A percentile compares a stretch with the other conserved stretches of the same genome.
These are phyloP conservation scores for Mesembryanthemum crystallinum DNA, from an alignment of 148 eudicot species.

Conservation along the genomic window DNA sequence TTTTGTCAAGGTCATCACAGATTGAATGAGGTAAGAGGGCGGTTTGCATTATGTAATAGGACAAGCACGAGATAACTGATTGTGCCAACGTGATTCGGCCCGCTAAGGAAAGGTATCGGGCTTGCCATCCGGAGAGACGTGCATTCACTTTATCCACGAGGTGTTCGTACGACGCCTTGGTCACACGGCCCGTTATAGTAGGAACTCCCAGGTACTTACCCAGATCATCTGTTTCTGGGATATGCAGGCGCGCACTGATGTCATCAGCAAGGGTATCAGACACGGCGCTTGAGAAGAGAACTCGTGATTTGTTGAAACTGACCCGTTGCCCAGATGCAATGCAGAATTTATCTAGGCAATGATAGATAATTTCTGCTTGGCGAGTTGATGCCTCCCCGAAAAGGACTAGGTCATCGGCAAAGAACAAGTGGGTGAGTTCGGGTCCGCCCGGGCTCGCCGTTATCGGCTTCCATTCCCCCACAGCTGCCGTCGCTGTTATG, in stretches of 20 bases:
- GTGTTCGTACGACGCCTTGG: too few relatives aligned
- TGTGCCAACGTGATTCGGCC: not conserved
- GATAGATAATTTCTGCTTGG: not conserved
- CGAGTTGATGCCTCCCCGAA: not conserved
- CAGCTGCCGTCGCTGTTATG: not conserved
- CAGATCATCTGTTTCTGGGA: not conserved
- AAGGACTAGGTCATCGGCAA: not conserved
- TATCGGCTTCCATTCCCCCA: not conserved
- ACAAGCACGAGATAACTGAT: not conserved
- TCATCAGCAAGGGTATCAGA: not conserved
- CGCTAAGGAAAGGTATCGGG: not conserved
- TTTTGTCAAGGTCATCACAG: not conserved
- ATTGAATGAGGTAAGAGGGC: not conserved
- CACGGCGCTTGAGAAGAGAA: not conserved
- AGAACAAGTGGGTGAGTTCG: not conserved
- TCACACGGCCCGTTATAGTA: not conserved
- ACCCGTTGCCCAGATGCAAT: too few relatives aligned
- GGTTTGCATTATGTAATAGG: not conserved
- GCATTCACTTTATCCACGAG: not conserved
- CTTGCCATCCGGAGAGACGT: not conserved
- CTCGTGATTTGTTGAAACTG: too few relatives aligned
- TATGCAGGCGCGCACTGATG: not conserved
- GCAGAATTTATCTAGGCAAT: not conserved
- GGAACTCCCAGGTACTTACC: not conserved
- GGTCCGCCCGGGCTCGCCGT: too few relatives aligned